Evolutionary conservation across 441 rosid species (phyloP), one percentile per base, ranked within the genome.

Genomic region (Brassica hybrid): DNA sequence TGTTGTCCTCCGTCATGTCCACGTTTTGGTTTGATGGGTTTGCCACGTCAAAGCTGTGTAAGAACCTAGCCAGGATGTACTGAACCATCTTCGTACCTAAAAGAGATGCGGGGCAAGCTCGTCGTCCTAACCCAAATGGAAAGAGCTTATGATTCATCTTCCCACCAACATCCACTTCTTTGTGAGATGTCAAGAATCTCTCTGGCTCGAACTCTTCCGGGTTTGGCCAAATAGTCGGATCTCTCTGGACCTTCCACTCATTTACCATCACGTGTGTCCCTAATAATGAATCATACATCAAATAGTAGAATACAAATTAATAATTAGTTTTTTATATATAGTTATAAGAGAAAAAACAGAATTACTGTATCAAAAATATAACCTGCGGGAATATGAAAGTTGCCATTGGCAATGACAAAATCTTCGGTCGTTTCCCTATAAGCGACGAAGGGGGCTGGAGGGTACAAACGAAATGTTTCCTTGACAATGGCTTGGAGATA

Each of bases 161-260:
- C 64, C 81, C 78, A 48, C 66, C 66, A 13, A 75, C 2, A 12
- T 82, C 81, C 2, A 43, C 58, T 9, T 75, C 77, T 67, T 60
- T 75, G 1, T 81, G 70, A 18, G 43, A 25, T 2, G 82, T 77
- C 56, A 84, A 69, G 58, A 84, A 85, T 50, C 88, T 81, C 62
- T 85, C 84, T 2, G 86, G 86, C 13, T 32, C 19, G 34, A 85
- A 83, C 48, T 77, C 52, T 57, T 72, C 23, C 0, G 85, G 83
- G 16, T 75, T 9, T 0, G 84, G n/a, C 85, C 86, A 83, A 10
- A 75, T 8, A 2, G 34, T 56, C 6, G 67, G 82, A 27, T 85
- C 86, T 2, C 74, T 69, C 5, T 80, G 85, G 11, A 83, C 80
- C 23, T 81, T 78, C 97, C 84, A 80, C 27, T 66, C 76, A 72